Evolutionary conservation across 2,329 filamentous ascomycete genomes (phyloP), one percentile per base, ranked within the genome.

Genomic region (Nothophaeocryptopus gaeumannii): DNA sequence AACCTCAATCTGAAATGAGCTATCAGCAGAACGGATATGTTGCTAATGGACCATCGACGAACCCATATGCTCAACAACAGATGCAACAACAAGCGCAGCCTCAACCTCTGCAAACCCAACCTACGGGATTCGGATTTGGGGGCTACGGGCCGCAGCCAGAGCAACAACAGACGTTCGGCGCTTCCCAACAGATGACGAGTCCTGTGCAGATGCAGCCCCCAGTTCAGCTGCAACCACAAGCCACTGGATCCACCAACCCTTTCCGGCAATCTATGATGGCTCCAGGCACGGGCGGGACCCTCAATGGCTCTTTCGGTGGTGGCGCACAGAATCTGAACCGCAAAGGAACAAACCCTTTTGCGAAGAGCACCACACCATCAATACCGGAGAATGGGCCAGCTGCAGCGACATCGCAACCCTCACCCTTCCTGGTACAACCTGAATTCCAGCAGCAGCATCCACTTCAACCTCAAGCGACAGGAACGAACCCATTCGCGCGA

Each of bases 241-340:
- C 61, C 14, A 95, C 89, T 8, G 61, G 70, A 64, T 83, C 76
- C 15, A 96, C 90, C 7, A 99, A 99, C 66, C 93, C 93, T 0
- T 99, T 99, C 80, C 81, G 93, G 36, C 86, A 90, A 65, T 96
- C 92, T 1, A 92, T 92, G 84, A 76, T 96, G 73, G 64, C 73
- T 2, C 64, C 64, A 13, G 62, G 60, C n/a, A 47, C 47, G n/a
- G 43, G 26, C 16, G 35, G 48, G 8, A 26, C 20, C 20, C 20
- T 26, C 20, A 26, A 26, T 7, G 20, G 20, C 20, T 26, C 20
- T 26, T 26, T 26, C 20, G 47, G 52, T 10, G 54, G 47, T 13
- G 45, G 47, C 13, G 36, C 46, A 35, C 55, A 58, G 16, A 39
- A 54, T 32, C 61, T 49, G 14, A 45, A 63, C 47, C 61, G 59